These are phyloP conservation scores for Eutrema heterophyllum DNA, from an alignment of 345 rosid species.

Conservation along the genomic window DNA sequence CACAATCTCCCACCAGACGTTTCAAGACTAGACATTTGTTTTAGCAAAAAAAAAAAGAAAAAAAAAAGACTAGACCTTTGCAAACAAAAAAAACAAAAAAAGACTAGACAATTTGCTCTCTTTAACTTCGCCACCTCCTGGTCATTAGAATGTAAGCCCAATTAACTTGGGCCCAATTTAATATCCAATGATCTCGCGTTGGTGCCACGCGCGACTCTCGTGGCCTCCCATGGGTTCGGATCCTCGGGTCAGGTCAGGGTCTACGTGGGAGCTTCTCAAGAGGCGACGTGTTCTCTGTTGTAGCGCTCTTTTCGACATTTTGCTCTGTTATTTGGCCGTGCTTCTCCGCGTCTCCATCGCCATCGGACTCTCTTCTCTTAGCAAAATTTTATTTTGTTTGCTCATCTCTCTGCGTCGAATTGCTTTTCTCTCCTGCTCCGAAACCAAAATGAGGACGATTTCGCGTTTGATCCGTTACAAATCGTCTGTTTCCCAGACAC, in stretches of 20 bases:
- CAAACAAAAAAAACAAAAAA: too few relatives aligned
- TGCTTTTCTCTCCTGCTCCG: background rate
- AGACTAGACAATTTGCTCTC: too few relatives aligned
- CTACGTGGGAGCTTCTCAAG: slow-evolving; percentile 10
- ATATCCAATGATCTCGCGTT: background rate
- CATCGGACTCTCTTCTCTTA: slow-evolving; percentile 5
- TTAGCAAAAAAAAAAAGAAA: too few relatives aligned
- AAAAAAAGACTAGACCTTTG: background rate
- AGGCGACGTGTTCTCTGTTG: slow-evolving; percentile 22
- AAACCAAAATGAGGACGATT: slow-evolving; percentile 29
- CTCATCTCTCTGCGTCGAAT: background rate
- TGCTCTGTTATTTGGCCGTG: slow-evolving; percentile 6
- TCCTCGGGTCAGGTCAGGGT: slow-evolving; percentile 22
- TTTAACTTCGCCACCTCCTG: too few relatives aligned
- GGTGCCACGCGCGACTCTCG: slow-evolving; percentile 1
- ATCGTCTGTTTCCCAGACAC: slow-evolving; percentile 12
- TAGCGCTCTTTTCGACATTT: slow-evolving; percentile 10
- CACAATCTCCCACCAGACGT: slow-evolving; percentile 43
- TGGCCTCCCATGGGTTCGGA: slow-evolving; percentile 8
- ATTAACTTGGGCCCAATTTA: background rate
- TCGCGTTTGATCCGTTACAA: slow-evolving; percentile 32
- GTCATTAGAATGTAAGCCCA: background rate
- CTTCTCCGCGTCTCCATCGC: slow-evolving; percentile 16
- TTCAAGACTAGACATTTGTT: slow-evolving; percentile 1
- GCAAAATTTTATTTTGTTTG: background rate